Conservation (phyloP, 768 basidiomycete genomes). For the Leccinellum luteum region DNA sequence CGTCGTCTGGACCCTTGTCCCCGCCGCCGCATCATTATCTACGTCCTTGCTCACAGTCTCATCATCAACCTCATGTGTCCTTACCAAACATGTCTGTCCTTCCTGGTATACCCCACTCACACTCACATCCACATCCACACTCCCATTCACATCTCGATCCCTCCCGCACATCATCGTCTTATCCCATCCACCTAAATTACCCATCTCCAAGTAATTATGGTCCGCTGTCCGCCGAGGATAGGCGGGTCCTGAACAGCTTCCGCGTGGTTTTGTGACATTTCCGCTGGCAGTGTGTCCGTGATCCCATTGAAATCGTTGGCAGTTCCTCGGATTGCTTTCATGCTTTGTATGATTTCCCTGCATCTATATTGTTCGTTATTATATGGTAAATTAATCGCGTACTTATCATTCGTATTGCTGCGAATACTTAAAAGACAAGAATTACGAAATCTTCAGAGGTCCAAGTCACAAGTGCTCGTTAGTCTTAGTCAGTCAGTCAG, state of each 20-base stretch:
- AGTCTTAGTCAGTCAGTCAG: not conserved
- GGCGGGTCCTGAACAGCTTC: slow-evolving; percentile 54
- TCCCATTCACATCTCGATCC: slow-evolving; percentile 3
- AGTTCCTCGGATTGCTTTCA: not conserved
- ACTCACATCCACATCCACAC: not conserved
- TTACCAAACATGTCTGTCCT: slow-evolving; percentile 26
- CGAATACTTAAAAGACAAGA: not conserved
- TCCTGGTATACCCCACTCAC: not conserved
- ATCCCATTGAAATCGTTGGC: slow-evolving; percentile 4
- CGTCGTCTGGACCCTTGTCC: slow-evolving; percentile 14
- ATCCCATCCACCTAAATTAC: slow-evolving; percentile 19
- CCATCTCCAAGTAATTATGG: slow-evolving; percentile 32
- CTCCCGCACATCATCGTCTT: slow-evolving; percentile 1
- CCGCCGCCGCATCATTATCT: slow-evolving; percentile 3
- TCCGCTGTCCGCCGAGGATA: slow-evolving; percentile 54
- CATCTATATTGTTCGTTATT: not conserved
- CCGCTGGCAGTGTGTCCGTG: not conserved
- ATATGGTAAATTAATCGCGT: slow-evolving; percentile 2
- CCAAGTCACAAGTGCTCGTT: not conserved
- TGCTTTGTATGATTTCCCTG: slow-evolving; percentile 4
- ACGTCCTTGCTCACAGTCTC: slow-evolving; percentile 7
- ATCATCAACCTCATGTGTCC: slow-evolving; percentile 6
- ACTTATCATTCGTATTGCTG: not conserved
- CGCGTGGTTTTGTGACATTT: slow-evolving; percentile 46
- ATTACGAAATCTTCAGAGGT: not conserved